Percentiles rank a stretch among this genome's conserved stretches.
phyloP scores from a whole-genome alignment of 2,329 filamentous ascomycete genomes.

The Apiospora sp. region DNA sequence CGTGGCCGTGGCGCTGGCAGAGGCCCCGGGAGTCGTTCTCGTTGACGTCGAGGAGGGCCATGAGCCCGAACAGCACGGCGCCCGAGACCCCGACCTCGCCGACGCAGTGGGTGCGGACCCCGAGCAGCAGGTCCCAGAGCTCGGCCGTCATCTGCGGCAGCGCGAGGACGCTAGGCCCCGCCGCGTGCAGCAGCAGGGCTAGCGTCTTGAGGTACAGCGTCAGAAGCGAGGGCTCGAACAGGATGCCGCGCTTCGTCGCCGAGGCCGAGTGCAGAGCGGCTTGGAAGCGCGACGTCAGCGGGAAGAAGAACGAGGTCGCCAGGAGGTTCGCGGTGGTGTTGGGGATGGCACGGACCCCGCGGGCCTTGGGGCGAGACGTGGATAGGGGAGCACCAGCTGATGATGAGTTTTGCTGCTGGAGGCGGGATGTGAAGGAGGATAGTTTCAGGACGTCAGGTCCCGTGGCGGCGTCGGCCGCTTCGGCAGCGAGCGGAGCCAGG shows the following conservation, averaged over 20 bases:
- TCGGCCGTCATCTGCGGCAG: conserved; percentile 84
- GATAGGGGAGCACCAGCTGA: conserved; percentile 30
- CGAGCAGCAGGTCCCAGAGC: conserved; percentile 82
- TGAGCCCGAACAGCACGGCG: conserved; percentile 79
- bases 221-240: conserved; percentile 79
- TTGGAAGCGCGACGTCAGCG: conserved; percentile 82
- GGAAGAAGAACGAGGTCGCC: conserved; percentile 82
- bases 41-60: conserved; percentile 85
- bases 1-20: conserved; percentile 76
- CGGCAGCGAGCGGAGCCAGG: conserved; percentile 81
- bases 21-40: conserved; percentile 74
- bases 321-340: conserved; percentile 84
- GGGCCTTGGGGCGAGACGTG: conserved; percentile 42
- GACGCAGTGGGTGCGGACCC: conserved; percentile 64
- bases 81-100: conserved; percentile 74
- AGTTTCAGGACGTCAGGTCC: conserved; percentile 89
- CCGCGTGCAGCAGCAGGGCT: conserved; percentile 81
- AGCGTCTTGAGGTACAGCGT: conserved; percentile 86
- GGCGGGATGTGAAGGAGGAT: conserved; percentile 83
- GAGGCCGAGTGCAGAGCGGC: conserved; percentile 59
- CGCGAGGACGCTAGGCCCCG: conserved; percentile 78
- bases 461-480: conserved; percentile 79
- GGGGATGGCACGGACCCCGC: conserved; percentile 64
- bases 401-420: conserved; percentile 61
- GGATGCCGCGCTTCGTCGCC: conserved; percentile 60